phyloP scores from a whole-genome alignment of 352 stramenopile genomes.

The Phytopythium boreale region DNA sequence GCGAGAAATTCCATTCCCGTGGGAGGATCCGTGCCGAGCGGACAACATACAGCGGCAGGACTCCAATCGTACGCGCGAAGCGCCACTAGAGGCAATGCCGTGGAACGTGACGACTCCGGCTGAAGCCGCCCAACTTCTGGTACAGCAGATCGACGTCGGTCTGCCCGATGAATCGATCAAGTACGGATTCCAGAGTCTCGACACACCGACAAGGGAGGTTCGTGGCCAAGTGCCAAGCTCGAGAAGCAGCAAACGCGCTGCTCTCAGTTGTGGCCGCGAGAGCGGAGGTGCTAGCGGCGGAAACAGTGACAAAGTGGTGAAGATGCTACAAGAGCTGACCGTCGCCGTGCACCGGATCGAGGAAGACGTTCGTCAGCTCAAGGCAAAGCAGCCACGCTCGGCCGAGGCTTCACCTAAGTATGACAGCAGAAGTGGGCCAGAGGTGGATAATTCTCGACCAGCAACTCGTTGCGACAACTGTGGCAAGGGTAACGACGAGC shows the following conservation, averaged over 20 bases:
- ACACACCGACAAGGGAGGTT: neutral
- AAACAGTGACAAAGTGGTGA: neutral
- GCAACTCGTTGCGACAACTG: neutral
- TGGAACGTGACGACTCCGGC: neutral
- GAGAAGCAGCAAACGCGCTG: neutral
- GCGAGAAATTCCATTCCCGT: neutral
- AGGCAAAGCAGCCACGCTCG: neutral
- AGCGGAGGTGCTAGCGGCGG: neutral
- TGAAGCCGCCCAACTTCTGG: slow-evolving; percentile 3
- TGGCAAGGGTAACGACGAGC: neutral
- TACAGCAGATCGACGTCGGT: slow-evolving; percentile 14
- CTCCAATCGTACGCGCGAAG: too few relatives aligned
- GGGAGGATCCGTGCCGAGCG: slow-evolving; percentile 13
- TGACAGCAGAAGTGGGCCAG: neutral
- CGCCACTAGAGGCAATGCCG: neutral
- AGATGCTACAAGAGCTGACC: neutral
- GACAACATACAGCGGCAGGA: slow-evolving; percentile 5
- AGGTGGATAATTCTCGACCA: neutral
- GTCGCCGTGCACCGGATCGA: neutral
- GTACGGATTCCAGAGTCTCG: slow-evolving; percentile 17
- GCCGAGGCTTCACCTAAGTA: neutral
- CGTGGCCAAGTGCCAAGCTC: neutral
- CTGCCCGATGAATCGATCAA: slow-evolving; percentile 14
- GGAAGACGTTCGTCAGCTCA: neutral
- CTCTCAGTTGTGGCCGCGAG: neutral